These are phyloP conservation scores for Monsonia emarginata DNA, from an alignment of 441 rosid genomes.

Conservation along the genomic window DNA sequence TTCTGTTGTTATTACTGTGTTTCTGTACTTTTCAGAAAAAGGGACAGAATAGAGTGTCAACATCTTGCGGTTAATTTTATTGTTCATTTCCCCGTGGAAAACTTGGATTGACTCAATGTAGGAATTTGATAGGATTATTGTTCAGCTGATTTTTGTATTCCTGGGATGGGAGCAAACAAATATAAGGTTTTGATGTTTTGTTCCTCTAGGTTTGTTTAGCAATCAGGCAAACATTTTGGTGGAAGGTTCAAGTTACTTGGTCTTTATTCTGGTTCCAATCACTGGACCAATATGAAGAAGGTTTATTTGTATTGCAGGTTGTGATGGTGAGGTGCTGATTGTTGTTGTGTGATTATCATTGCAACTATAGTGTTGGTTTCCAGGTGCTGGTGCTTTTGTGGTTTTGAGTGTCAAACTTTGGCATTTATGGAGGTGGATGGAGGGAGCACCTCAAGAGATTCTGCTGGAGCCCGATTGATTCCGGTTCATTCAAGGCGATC, in stretches of 20 bases:
- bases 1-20: neutral
- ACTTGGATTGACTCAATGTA: neutral
- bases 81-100: neutral
- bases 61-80: neutral
- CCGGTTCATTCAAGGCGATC: slow-evolving; percentile 27
- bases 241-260: neutral
- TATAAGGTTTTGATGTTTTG: neutral
- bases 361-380: neutral
- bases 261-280: neutral
- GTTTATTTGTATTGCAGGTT: neutral
- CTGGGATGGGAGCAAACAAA: neutral
- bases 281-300: neutral
- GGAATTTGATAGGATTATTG: neutral
- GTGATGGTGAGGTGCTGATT: neutral
- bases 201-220: neutral
- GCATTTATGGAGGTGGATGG: slow-evolving; percentile 38
- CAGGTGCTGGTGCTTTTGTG: slow-evolving; percentile 12
- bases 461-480: slow-evolving; percentile 18
- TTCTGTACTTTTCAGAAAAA: neutral
- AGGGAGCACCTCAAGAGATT: slow-evolving; percentile 24
- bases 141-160: neutral
- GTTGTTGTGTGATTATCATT: neutral
- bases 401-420: slow-evolving; percentile 15
- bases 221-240: neutral
- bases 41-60: neutral